Conservation (phyloP, 371 early-diverging fungal species). For the Batrachochytrium dendrobatidis region DNA sequence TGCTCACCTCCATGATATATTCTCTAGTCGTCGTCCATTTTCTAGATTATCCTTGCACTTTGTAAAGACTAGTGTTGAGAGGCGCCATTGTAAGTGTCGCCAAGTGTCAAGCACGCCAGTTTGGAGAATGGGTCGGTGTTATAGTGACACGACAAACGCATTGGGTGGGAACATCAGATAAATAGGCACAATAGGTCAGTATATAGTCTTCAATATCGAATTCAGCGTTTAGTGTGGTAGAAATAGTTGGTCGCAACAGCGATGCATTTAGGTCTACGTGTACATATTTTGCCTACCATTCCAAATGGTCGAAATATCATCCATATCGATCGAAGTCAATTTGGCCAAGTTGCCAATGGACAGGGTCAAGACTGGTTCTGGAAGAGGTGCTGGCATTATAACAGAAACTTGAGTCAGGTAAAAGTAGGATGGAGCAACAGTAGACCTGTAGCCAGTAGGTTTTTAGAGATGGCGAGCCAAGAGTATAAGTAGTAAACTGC, state of each 20-base stretch:
- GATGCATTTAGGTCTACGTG: too few species aligned
- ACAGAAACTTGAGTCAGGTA: too few species aligned
- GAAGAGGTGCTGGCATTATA: constrained; percentile 31
- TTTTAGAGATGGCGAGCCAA: too few species aligned
- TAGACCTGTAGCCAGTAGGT: too few species aligned
- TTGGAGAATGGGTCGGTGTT: not conserved
- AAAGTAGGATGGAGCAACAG: too few species aligned
- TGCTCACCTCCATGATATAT: constrained; percentile 42
- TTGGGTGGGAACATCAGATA: not conserved
- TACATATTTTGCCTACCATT: constrained; percentile 23
- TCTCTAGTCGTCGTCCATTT: constrained; percentile 43
- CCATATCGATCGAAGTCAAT: constrained; percentile 29
- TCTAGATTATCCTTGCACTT: constrained; percentile 41
- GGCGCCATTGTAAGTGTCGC: not conserved
- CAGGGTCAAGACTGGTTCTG: constrained; percentile 39
- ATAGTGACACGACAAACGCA: not conserved
- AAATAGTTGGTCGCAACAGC: too few species aligned
- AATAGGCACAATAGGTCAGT: not conserved
- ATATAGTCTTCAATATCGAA: not conserved
- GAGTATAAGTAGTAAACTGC: too few species aligned
- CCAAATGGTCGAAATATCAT: constrained; percentile 43
- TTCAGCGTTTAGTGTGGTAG: too few species aligned
- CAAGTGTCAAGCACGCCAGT: not conserved
- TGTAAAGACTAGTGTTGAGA: constrained; percentile 30
- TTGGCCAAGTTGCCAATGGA: constrained; percentile 38